phyloP scores from a whole-genome alignment of 257 asterid genomes.

The Ballota nigra region DNA sequence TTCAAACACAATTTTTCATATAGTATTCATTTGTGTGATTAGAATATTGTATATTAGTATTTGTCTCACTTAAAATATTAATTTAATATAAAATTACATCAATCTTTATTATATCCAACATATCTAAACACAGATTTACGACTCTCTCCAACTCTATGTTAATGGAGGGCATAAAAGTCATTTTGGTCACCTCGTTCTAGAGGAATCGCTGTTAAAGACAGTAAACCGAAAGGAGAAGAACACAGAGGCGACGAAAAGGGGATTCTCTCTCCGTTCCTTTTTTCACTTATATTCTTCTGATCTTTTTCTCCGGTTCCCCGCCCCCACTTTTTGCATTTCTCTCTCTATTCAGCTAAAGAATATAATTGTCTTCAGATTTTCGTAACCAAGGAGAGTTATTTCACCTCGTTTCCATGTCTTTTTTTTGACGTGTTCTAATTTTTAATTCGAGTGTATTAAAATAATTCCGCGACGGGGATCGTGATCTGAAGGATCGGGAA shows the following conservation, averaged over 20 bases:
- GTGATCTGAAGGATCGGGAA: slow-evolving; percentile 32
- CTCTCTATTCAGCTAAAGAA: slow-evolving; percentile 14
- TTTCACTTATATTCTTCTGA: neutral
- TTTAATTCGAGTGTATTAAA: neutral
- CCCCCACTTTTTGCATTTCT: neutral
- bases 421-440: neutral
- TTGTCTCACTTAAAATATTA: too few relatives aligned
- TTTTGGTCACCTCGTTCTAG: slow-evolving; percentile 3
- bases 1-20: too few relatives aligned
- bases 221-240: slow-evolving; percentile 23
- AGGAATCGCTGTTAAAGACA: slow-evolving; percentile 31
- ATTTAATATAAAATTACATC: too few relatives aligned
- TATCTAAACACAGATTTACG: too few relatives aligned
- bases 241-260: slow-evolving; percentile 31
- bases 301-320: neutral
- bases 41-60: too few relatives aligned
- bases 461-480: slow-evolving; percentile 26
- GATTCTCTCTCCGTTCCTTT: slow-evolving; percentile 17
- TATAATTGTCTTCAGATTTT: neutral
- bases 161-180: neutral
- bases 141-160: too few relatives aligned
- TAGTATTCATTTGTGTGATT: too few relatives aligned
- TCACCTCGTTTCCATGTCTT: slow-evolving; percentile 2
- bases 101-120: too few relatives aligned
- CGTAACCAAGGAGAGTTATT: slow-evolving; percentile 17